A percentile compares a stretch with the other conserved stretches of the same genome.
Conservation (phyloP, 768 basidiomycete genomes). For the Termitomyces sp. region DNA sequence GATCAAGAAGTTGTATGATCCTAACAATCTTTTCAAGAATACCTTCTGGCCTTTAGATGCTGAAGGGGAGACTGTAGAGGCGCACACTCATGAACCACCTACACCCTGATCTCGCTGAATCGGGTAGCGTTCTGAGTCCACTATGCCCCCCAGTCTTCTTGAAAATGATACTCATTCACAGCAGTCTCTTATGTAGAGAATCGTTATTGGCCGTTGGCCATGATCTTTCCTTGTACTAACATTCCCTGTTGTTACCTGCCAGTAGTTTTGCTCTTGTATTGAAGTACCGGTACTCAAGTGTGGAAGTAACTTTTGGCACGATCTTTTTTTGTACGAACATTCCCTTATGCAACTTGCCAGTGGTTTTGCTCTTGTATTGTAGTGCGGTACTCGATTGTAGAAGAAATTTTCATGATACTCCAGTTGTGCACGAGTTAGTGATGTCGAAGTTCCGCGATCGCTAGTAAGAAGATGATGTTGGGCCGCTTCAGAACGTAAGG, state of each 20-base stretch:
- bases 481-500: no score
- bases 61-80: conserved; percentile 47
- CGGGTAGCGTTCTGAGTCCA: neutral
- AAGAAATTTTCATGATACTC: neutral
- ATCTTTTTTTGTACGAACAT: neutral
- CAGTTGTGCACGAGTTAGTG: neutral
- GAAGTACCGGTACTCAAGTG: neutral
- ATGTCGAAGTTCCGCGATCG: no score
- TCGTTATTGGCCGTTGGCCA: neutral
- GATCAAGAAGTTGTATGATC: conserved; percentile 77
- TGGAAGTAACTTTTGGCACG: neutral
- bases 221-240: neutral
- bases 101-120: conserved; percentile 28
- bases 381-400: neutral
- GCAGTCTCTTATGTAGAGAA: neutral
- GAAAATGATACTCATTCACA: neutral
- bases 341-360: no score
- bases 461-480: no score
- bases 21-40: conserved; percentile 68
- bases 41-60: conserved; percentile 76
- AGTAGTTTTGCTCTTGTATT: neutral
- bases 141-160: neutral
- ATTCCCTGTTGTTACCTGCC: neutral
- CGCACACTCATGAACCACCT: conserved; percentile 58
- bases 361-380: neutral